Evolutionary conservation across 768 basidiomycete genomes (phyloP).

Genomic region (Mycena capillaripes): DNA sequence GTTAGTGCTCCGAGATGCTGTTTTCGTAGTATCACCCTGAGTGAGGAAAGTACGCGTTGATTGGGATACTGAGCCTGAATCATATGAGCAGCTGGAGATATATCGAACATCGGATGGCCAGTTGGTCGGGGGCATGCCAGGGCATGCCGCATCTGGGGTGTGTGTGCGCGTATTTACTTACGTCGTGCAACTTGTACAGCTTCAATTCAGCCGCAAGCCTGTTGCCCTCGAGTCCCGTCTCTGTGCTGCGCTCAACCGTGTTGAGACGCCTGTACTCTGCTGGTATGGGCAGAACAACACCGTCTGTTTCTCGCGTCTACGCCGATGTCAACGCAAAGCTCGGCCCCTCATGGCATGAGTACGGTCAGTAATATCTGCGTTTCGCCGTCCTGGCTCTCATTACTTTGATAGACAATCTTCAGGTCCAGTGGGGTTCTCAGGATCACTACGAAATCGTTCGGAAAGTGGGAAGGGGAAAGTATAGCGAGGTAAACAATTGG

Average conservation of each 20-base stretch:
- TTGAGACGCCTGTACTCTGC: constrained; percentile 32
- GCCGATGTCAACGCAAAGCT: constrained; percentile 64
- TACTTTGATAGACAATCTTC: constrained; percentile 81
- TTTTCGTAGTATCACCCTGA: constrained; percentile 32
- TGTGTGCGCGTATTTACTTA: no score
- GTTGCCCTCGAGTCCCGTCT: constrained; percentile 4
- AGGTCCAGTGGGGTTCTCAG: constrained; percentile 97
- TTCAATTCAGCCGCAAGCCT: not conserved
- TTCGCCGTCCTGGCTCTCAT: constrained; percentile 38
- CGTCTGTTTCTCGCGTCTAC: constrained; percentile 90
- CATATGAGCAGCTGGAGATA: constrained; percentile 64
- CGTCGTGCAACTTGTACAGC: no score
- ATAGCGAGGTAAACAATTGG: constrained; percentile 80
- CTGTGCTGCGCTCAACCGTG: constrained; percentile 22
- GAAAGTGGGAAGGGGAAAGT: constrained; percentile 96
- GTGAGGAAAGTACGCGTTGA: constrained; percentile 55
- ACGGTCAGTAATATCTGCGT: constrained; percentile 68
- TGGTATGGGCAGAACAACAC: constrained; percentile 77
- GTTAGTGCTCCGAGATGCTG: constrained; percentile 24
- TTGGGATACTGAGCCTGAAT: constrained; percentile 69
- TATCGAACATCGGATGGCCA: constrained; percentile 59
- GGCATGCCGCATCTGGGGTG: no score
- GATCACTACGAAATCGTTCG: constrained; percentile 98
- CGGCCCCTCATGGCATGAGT: constrained; percentile 96
- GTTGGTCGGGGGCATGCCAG: constrained; percentile 13